phyloP scores from a whole-genome alignment of 208 protist genomes.

The Trypanosoma congolense region DNA sequence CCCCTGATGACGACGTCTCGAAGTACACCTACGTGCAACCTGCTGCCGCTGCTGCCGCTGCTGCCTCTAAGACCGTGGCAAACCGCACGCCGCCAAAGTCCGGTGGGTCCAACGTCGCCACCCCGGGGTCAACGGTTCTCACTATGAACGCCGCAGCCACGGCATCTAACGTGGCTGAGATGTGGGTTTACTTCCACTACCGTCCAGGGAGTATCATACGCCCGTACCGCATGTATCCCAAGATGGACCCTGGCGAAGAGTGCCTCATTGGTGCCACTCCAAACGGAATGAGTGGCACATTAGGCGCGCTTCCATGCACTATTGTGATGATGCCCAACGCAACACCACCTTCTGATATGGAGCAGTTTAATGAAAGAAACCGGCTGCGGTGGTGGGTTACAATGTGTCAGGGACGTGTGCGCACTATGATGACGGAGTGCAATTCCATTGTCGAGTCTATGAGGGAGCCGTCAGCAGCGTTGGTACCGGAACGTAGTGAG shows the following conservation, averaged over 20 bases:
- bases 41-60: conserved; percentile 13
- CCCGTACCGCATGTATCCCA: conserved; percentile 79
- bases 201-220: conserved; percentile 61
- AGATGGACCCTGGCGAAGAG: conserved; percentile 63
- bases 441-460: conserved; percentile 52
- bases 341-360: conserved; percentile 58
- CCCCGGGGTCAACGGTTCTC: neutral
- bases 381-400: conserved; percentile 62
- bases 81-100: neutral
- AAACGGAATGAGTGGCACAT: conserved; percentile 22
- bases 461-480: conserved; percentile 6
- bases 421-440: conserved; percentile 44
- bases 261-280: conserved; percentile 42
- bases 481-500: neutral
- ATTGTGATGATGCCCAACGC: conserved; percentile 66
- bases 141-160: neutral
- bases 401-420: conserved; percentile 54
- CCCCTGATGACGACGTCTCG: conserved; percentile 53
- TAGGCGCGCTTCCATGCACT: conserved; percentile 38
- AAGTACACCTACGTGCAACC: conserved; percentile 71
- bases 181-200: conserved; percentile 88
- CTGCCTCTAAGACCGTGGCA: neutral
- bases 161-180: conserved; percentile 37
- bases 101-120: neutral
- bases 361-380: conserved; percentile 83